These are phyloP conservation scores for Debaryomycetaceae sp. DNA, from an alignment of 1,139 yeast genomes.

Conservation along the genomic window DNA sequence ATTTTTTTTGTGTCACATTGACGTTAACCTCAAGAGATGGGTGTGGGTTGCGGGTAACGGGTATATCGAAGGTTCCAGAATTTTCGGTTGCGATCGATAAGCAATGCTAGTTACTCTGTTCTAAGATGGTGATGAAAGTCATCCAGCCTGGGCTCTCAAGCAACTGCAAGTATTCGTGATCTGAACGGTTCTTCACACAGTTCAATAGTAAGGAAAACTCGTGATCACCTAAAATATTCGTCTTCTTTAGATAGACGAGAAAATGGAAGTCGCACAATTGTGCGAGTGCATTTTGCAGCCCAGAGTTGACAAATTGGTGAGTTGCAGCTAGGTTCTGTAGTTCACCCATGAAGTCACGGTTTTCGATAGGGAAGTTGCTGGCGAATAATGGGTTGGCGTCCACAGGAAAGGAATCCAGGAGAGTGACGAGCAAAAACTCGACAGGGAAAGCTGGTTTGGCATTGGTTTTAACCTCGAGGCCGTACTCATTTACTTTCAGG, in stretches of 20 bases:
- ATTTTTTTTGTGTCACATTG: constrained; percentile 3
- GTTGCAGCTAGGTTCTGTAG: constrained; percentile 57
- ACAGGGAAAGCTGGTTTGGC: constrained; percentile 97
- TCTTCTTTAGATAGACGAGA: constrained; percentile 50
- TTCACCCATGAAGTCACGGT: constrained; percentile 71
- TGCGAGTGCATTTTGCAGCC: constrained; percentile 37
- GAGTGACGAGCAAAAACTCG: constrained; percentile 81
- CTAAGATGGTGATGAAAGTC: constrained; percentile 61
- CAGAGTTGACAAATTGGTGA: constrained; percentile 42
- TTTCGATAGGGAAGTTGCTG: constrained; percentile 66
- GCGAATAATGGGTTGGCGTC: constrained; percentile 51
- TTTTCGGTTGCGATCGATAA: constrained; percentile 4
- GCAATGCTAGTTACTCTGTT: constrained; percentile 25
- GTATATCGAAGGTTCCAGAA: constrained; percentile 8
- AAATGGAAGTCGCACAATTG: constrained; percentile 70
- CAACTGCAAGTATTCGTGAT: constrained; percentile 50
- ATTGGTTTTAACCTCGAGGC: constrained; percentile 77
- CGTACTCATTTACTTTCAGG: constrained; percentile 83
- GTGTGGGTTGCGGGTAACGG: constrained; percentile 4
- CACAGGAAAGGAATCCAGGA: constrained; percentile 90
- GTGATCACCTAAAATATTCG: constrained; percentile 50
- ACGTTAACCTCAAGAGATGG: not conserved
- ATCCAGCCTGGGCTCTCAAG: constrained; percentile 74
- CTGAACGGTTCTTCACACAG: constrained; percentile 34
- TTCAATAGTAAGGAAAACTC: constrained; percentile 51